These are phyloP conservation scores for Pyrenophora teres DNA, from an alignment of 2,329 filamentous ascomycete species.

Conservation along the genomic window DNA sequence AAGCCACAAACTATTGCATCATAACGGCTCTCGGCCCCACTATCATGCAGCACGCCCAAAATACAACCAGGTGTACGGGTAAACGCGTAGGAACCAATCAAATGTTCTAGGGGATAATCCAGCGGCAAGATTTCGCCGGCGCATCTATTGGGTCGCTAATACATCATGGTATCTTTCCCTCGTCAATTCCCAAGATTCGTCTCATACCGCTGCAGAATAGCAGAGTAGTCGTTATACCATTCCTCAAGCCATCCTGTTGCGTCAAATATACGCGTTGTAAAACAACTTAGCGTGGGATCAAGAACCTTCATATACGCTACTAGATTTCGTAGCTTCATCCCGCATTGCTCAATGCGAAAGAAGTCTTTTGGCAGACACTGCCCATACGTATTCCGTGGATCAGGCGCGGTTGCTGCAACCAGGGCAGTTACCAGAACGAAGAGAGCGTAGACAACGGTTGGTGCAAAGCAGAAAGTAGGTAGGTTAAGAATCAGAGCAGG, in stretches of 20 bases:
- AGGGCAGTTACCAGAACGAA: constrained; percentile 32
- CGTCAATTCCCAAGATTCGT: constrained; percentile 10
- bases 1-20: not conserved
- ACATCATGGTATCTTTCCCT: not conserved
- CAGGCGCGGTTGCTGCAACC: constrained; percentile 28
- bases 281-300: constrained; percentile 34
- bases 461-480: constrained; percentile 32
- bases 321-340: constrained; percentile 23
- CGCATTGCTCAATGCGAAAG: constrained; percentile 30
- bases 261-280: constrained; percentile 33
- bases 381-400: constrained; percentile 33
- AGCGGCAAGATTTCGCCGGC: constrained; percentile 29
- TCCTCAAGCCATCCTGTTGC: constrained; percentile 34
- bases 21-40: too few relatives aligned
- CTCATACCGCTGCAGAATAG: constrained; percentile 32
- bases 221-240: constrained; percentile 32
- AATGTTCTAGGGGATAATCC: too few relatives aligned
- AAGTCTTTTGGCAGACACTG: constrained; percentile 20
- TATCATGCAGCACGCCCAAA: too few relatives aligned
- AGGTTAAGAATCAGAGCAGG: constrained; percentile 28
- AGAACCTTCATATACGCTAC: constrained; percentile 18
- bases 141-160: not conserved
- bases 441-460: constrained; percentile 29
- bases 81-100: not conserved
- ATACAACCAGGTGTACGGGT: too few relatives aligned